These are phyloP conservation scores for Conoideocrella luteorostrata DNA, from an alignment of 2,329 filamentous ascomycete species.

Conservation along the genomic window DNA sequence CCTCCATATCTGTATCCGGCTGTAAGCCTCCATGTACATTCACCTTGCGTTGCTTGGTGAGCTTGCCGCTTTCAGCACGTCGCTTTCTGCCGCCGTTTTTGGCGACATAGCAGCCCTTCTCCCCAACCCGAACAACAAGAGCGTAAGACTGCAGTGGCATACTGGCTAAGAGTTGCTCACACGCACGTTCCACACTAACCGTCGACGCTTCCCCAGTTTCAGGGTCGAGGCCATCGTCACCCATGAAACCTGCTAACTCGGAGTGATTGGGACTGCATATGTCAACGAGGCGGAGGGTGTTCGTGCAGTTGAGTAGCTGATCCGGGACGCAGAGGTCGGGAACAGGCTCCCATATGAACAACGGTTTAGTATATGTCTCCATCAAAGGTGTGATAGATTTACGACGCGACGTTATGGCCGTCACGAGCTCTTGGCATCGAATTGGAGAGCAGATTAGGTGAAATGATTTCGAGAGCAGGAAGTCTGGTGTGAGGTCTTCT, in stretches of 20 bases:
- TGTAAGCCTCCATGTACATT: slow-evolving; percentile 45
- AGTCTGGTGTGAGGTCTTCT: slow-evolving; percentile 56
- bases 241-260: slow-evolving; percentile 84
- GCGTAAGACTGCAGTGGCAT: slow-evolving; percentile 61
- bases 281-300: slow-evolving; percentile 54
- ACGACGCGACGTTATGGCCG: slow-evolving; percentile 58
- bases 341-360: slow-evolving; percentile 93
- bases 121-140: slow-evolving; percentile 64
- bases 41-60: slow-evolving; percentile 29
- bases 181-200: slow-evolving; percentile 48
- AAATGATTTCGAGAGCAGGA: slow-evolving; percentile 70
- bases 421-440: slow-evolving; percentile 70
- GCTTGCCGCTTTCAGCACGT: not conserved
- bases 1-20: slow-evolving; percentile 57
- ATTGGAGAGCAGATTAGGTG: slow-evolving; percentile 80
- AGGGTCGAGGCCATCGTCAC: slow-evolving; percentile 47
- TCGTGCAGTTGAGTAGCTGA: slow-evolving; percentile 58
- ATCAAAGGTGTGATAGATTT: slow-evolving; percentile 28
- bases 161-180: slow-evolving; percentile 55
- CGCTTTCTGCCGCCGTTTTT: slow-evolving; percentile 47
- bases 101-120: slow-evolving; percentile 63
- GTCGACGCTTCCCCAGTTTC: slow-evolving; percentile 48
- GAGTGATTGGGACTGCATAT: slow-evolving; percentile 75
- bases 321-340: slow-evolving; percentile 77
- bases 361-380: slow-evolving; percentile 45